These are phyloP conservation scores for Entophlyctis helioformis DNA, from an alignment of 192 early-diverging fungal genomes.

Conservation along the genomic window DNA sequence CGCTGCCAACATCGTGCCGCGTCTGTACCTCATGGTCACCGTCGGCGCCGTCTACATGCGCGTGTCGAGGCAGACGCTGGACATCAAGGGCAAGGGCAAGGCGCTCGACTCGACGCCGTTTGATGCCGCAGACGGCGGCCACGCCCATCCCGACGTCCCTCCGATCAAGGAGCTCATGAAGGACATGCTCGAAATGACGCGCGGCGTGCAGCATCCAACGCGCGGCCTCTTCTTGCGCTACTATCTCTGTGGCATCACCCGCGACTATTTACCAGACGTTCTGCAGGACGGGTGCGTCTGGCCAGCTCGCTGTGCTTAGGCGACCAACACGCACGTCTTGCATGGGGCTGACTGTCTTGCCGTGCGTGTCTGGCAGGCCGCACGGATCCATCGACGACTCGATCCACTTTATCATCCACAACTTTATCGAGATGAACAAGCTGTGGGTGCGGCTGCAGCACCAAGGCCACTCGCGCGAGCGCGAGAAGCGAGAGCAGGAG, in stretches of 20 bases:
- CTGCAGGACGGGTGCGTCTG: constrained; percentile 19
- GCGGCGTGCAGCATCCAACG: constrained; percentile 97
- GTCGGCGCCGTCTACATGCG: constrained; percentile 96
- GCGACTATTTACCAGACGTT: constrained; percentile 85
- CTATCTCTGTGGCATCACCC: constrained; percentile 88
- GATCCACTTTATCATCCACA: constrained; percentile 90
- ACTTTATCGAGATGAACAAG: constrained; percentile 99
- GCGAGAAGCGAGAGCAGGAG: constrained; percentile 91
- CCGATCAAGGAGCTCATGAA: constrained; percentile 94
- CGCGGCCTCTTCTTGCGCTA: constrained; percentile 94
- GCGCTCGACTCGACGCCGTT: background rate
- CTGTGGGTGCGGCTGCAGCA: constrained; percentile 98
- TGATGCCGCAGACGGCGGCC: constrained; percentile 1
- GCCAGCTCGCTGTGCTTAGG: background rate
- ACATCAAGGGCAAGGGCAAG: constrained; percentile 1
- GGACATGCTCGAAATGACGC: constrained; percentile 98
- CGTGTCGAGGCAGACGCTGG: constrained; percentile 38
- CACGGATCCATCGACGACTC: constrained; percentile 84
- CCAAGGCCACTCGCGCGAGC: constrained; percentile 86
- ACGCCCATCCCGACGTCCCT: constrained; percentile 61
- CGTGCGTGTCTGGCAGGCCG: constrained; percentile 26
- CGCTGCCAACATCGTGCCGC: constrained; percentile 95
- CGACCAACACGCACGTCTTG: background rate
- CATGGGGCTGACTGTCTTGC: background rate
- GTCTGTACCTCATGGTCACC: constrained; percentile 98